Base-by-base conservation (phyloP, 2,329 filamentous ascomycete genomes). In the Fusarium burgessii region DNA sequence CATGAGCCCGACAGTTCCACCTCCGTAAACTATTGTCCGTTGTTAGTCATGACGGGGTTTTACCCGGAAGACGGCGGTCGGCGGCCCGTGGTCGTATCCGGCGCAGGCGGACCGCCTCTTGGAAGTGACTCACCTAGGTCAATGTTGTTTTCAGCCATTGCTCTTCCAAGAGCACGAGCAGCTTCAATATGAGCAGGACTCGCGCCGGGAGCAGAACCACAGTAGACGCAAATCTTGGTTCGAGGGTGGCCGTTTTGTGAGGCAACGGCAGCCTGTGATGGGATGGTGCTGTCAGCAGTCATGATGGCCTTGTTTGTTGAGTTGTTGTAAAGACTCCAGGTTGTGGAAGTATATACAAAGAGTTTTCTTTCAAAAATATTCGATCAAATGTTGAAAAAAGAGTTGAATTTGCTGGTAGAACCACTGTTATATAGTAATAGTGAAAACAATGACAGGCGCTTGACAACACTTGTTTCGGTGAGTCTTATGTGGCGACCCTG, bases 1-100 rank as follows among this genome's bases (percentile, higher is more conserved):
- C 96, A 99, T 99, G 47, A 99, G 88, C 13, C 96, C 96, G 40
- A 94, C 90, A 5, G 95, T 98, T 77, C 96, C 96, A 74, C 96
- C 96, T 74, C 96, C 96, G 81, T 98, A 99, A 71, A 98, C 94
- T 89, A 47, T 55, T 14, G 8, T 27, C 32, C 35, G 33, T 13
- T 51, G 54, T 76, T 52, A 52, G 62, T 51, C 41, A 40, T 57
- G 35, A 41, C 23, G 40, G 33, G 23, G 23, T 32, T 27, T 41
- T 56, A 36, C 14, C 18, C 43, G 54, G 55, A 45, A n/a, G 36
- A n/a, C 20, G 54, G 51, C 40, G 58, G n/a, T 62, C 20, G 38
- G 52, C 36, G 43, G 54, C 38, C 68, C 43, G 68, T 46, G 20
- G 38, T 64, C n/a, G 38, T 40, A 33, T 36, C 33, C 29, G 51